These are phyloP conservation scores for Viridothelium virens DNA, from an alignment of 495 filamentous ascomycete genomes.

Conservation along the genomic window DNA sequence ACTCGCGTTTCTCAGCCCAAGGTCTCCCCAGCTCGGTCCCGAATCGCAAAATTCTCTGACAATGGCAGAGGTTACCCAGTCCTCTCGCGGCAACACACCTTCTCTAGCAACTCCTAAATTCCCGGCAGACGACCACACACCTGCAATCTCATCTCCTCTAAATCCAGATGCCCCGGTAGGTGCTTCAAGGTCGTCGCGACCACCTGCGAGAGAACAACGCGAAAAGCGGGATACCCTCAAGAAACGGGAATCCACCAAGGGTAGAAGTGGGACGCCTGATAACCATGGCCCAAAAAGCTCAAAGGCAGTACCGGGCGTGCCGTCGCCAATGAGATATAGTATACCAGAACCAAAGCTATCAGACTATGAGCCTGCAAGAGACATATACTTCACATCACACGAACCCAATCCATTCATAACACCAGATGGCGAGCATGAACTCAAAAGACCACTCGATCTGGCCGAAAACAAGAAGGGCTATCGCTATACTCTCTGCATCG, in stretches of 20 bases:
- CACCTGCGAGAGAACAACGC: constrained; percentile 35
- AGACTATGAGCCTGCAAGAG: constrained; percentile 36
- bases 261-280: constrained; percentile 27
- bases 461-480: constrained; percentile 87
- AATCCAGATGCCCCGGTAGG: constrained; percentile 24
- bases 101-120: constrained; percentile 1
- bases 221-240: constrained; percentile 40
- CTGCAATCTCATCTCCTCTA: constrained; percentile 32
- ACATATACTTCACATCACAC: constrained; percentile 32
- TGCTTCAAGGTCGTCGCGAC: constrained; percentile 9
- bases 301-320: constrained; percentile 21
- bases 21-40: not conserved
- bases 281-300: constrained; percentile 25
- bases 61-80: constrained; percentile 2
- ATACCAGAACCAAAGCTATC: constrained; percentile 30
- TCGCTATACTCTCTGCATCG: constrained; percentile 83
- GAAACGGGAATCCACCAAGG: constrained; percentile 35
- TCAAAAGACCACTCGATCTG: constrained; percentile 36
- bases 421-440: constrained; percentile 31
- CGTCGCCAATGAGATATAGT: constrained; percentile 36
- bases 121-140: constrained; percentile 26
- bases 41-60: not conserved
- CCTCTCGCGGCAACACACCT: constrained; percentile 4
- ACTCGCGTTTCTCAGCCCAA: not conserved
- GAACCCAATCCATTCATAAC: constrained; percentile 34